Base-by-base conservation (phyloP, 2,329 filamentous ascomycete genomes). In the Sclerotinia nivalis region DNA sequence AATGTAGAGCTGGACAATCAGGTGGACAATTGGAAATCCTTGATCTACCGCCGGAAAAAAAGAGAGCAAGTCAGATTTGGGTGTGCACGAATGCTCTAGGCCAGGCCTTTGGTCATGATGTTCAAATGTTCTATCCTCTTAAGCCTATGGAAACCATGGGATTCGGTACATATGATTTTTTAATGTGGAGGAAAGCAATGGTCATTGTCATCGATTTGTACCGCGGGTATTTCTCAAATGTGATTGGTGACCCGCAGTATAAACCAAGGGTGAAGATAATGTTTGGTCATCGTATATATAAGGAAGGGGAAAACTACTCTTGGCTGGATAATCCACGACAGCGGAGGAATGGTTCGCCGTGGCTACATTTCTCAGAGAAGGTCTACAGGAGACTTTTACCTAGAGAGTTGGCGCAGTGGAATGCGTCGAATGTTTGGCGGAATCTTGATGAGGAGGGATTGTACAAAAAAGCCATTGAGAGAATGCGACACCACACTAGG, bases 371-470 rank as follows among this genome's bases (percentile, higher is more conserved):
- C 10, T 40, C 49, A 1, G n/a, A 25, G 22, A 22, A 20, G 20
- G 31, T 64, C 0, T 52, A 52, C 34, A 37, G 47, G 47, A 52
- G 61, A 40, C n/a, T 64, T 22, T 28, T 64, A 25, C 7, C 31
- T 0, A n/a, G 61, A 20, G 61, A 64, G 34, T 40, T 64, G 34
- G 61, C 61, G 4, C 61, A 64, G n/a, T 64, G 61, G 61, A 64
- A 64, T 40, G 61, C 22, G n/a, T 49, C 49, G 2, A 64, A 64
- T 40, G 28, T 20, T 12, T 64, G 61, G 61, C 28, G 61, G 34
- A 15, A 22, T 22, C 61, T 64, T 5, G n/a, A 52, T 28, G 61
- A 64, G 47, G n/a, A 13, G 9, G 31, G 12, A 28, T 64, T 64
- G 47, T 9, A 8, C 10, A 5, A 64, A 7, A 40, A 40, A 20